phyloP scores from a whole-genome alignment of 78 protist genomes.

The Capsaspora owczarzaki region DNA sequence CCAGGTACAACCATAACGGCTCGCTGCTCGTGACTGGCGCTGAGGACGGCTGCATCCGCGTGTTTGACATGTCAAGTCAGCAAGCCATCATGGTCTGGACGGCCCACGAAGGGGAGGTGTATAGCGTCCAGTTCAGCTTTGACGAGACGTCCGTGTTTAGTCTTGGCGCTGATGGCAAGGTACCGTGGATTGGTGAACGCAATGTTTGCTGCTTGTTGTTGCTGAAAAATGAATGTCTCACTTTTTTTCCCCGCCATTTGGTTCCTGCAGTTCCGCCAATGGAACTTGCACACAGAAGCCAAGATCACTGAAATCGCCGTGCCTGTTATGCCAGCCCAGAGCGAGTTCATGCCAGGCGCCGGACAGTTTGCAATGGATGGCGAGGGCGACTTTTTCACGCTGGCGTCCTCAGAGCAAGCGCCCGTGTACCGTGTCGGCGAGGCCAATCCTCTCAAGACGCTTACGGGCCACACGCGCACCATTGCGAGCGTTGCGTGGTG shows the following conservation, averaged over 20 bases:
- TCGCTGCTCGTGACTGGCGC: slow-evolving; percentile 10
- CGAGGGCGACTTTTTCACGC: neutral
- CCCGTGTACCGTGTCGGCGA: too few relatives aligned
- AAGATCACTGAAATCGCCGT: neutral
- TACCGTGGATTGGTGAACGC: too few relatives aligned
- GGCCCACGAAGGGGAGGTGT: slow-evolving; percentile 6
- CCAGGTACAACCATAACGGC: slow-evolving; percentile 28
- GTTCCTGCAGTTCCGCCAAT: neutral
- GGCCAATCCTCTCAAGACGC: too few relatives aligned
- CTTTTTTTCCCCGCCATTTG: too few relatives aligned
- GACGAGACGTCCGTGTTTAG: slow-evolving; percentile 17
- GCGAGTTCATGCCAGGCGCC: neutral
- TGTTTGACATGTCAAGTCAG: slow-evolving; percentile 1
- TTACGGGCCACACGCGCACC: too few relatives aligned
- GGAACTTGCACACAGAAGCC: neutral
- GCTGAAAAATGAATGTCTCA: too few relatives aligned
- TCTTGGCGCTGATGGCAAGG: slow-evolving; percentile 7
- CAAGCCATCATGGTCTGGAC: slow-evolving; percentile 12
- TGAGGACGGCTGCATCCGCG: slow-evolving; percentile 18
- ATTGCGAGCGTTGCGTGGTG: too few relatives aligned
- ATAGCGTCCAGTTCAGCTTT: neutral
- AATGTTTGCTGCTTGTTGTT: too few relatives aligned
- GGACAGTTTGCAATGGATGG: neutral
- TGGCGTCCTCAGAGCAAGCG: too few relatives aligned
- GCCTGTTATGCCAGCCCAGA: neutral